Percentiles rank a stretch among this genome's conserved stretches.
phyloP scores from a whole-genome alignment of 2,329 filamentous ascomycete species.

The Penicillium italicum region DNA sequence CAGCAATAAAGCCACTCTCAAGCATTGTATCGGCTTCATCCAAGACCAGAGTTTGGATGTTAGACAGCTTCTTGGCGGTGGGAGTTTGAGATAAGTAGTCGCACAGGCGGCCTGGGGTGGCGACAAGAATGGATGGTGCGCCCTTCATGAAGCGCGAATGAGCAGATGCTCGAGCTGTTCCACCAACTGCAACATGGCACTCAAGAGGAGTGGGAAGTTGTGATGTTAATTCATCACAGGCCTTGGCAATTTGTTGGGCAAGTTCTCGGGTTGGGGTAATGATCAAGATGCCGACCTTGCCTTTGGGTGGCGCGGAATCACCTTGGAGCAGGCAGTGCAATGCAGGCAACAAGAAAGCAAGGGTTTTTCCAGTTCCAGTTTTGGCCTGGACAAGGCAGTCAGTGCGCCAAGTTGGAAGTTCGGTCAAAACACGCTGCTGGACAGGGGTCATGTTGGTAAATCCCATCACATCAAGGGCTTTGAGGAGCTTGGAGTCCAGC shows the following conservation, averaged over 20 bases:
- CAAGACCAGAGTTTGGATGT: conserved; percentile 50
- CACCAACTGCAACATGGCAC: conserved; percentile 47
- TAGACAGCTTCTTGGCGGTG: conserved; percentile 43
- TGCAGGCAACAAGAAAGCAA: conserved; percentile 48
- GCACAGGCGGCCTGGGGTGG: conserved; percentile 48
- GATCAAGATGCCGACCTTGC: conserved; percentile 46
- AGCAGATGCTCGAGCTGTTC: conserved; percentile 30
- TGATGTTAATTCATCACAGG: conserved; percentile 44
- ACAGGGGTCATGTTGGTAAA: conserved; percentile 51
- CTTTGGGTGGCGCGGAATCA: conserved; percentile 24
- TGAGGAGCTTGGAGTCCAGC: conserved; percentile 32
- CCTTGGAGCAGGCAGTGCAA: conserved; percentile 45
- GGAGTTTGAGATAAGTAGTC: conserved; percentile 44
- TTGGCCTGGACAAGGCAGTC: conserved; percentile 55
- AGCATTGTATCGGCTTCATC: conserved; percentile 42
- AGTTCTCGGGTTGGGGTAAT: conserved; percentile 50
- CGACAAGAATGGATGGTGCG: conserved; percentile 41
- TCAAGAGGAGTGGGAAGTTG: conserved; percentile 38
- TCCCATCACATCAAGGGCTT: conserved; percentile 32
- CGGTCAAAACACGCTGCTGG: conserved; percentile 52
- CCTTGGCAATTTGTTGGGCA: conserved; percentile 50
- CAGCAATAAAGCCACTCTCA: conserved; percentile 46
- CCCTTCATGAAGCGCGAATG: conserved; percentile 30
- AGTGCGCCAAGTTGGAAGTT: conserved; percentile 48
- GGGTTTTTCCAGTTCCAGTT: conserved; percentile 51